Evolutionary conservation across 306 rosid genomes (phyloP).

Genomic region (Vicia faba): DNA sequence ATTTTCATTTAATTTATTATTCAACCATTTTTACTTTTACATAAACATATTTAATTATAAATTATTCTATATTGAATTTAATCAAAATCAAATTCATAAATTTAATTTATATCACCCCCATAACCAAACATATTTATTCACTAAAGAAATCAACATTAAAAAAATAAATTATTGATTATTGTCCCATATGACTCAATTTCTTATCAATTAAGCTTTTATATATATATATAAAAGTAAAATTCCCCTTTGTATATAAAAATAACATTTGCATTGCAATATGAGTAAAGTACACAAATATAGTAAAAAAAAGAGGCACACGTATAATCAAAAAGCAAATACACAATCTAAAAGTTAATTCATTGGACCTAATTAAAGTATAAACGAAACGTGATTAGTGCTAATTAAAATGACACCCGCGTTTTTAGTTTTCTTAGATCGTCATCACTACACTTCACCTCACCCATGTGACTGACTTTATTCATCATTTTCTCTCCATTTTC

Average conservation of each 20-base stretch:
- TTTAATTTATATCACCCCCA: too few species aligned
- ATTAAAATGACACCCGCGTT: constrained; percentile 54
- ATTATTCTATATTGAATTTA: too few species aligned
- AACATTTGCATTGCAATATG: background rate
- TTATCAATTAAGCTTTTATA: background rate
- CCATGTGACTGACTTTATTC: constrained; percentile 53
- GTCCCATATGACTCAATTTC: too few species aligned
- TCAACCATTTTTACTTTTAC: too few species aligned
- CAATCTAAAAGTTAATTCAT: background rate
- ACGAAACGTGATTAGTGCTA: constrained; percentile 4
- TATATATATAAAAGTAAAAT: background rate
- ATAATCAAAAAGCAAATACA: background rate
- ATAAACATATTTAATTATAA: too few species aligned
- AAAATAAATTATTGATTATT: too few species aligned
- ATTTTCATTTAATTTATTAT: too few species aligned
- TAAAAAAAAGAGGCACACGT: constrained; percentile 1
- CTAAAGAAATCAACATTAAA: too few species aligned
- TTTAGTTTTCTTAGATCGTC: constrained; percentile 41
- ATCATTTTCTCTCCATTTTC: constrained; percentile 4
- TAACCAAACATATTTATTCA: too few species aligned
- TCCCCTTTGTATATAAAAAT: background rate
- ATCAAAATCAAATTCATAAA: too few species aligned
- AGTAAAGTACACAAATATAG: constrained; percentile 1
- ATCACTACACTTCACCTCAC: constrained; percentile 34
- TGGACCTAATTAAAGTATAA: constrained; percentile 2